Conservation (phyloP, 1,139 yeast species). For the Debaryomyces robertsiae region DNA sequence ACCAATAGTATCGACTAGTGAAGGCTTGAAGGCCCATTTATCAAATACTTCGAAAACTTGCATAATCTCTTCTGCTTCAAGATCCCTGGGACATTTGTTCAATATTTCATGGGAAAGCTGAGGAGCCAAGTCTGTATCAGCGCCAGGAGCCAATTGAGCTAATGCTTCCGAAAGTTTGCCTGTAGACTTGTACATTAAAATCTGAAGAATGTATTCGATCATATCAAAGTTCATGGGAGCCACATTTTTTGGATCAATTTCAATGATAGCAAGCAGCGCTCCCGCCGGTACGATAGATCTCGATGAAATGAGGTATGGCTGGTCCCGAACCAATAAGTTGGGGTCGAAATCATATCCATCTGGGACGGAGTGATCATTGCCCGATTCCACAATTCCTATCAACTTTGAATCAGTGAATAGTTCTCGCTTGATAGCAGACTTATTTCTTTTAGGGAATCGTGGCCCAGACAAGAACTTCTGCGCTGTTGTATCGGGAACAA, state of each 20-base stretch:
- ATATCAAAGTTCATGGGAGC: constrained; percentile 50
- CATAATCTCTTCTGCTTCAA: constrained; percentile 57
- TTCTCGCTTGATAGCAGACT: constrained; percentile 63
- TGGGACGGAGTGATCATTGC: constrained; percentile 21
- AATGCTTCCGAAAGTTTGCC: constrained; percentile 47
- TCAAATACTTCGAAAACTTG: constrained; percentile 55
- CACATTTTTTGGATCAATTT: constrained; percentile 53
- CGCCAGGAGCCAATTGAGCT: constrained; percentile 78
- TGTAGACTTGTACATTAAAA: constrained; percentile 57
- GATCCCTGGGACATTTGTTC: constrained; percentile 47
- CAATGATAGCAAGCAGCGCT: constrained; percentile 50
- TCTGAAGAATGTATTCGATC: constrained; percentile 69
- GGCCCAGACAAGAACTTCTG: constrained; percentile 59
- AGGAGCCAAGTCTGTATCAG: constrained; percentile 57
- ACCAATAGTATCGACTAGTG: constrained; percentile 19
- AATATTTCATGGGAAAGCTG: constrained; percentile 40
- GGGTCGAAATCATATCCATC: constrained; percentile 43
- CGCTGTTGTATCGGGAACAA: constrained; percentile 63
- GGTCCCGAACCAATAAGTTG: constrained; percentile 37
- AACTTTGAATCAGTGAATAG: constrained; percentile 56
- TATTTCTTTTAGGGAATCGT: constrained; percentile 49
- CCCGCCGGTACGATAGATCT: constrained; percentile 27
- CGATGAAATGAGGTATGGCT: constrained; percentile 35
- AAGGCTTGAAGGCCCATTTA: constrained; percentile 88
- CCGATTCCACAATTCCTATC: constrained; percentile 46